These are phyloP conservation scores for Lepidium campestre DNA, from an alignment of 441 rosid species.

Conservation along the genomic window DNA sequence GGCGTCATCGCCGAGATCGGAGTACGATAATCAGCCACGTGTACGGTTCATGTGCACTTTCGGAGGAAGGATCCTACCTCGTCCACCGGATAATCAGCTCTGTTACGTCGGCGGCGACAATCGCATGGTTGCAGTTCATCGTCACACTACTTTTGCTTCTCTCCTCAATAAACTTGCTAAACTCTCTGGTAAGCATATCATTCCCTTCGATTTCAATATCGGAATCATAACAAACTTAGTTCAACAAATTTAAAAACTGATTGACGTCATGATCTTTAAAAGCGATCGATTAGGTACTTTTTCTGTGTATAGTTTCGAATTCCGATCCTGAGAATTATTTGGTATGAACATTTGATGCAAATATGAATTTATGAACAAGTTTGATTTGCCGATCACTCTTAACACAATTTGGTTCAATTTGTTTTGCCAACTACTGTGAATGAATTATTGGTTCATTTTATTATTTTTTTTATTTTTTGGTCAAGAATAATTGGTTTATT, in stretches of 20 bases:
- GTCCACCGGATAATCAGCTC: conserved; percentile 88
- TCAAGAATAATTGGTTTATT: background rate
- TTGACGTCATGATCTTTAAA: background rate
- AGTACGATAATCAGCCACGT: conserved; percentile 58
- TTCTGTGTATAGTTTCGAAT: background rate
- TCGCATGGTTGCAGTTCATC: conserved; percentile 72
- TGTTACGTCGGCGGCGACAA: conserved; percentile 94
- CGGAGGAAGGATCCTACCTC: conserved; percentile 90
- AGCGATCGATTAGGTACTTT: background rate
- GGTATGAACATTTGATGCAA: background rate
- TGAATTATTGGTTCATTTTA: background rate
- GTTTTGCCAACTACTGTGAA: background rate
- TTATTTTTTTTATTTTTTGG: too few species aligned
- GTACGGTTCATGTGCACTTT: conserved; percentile 93
- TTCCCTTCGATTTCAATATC: background rate
- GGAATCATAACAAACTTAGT: background rate
- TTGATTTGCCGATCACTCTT: background rate
- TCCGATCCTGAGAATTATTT: background rate
- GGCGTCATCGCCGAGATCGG: conserved; percentile 64
- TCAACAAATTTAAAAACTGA: background rate
- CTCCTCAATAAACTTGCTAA: conserved; percentile 68
- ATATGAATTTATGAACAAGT: background rate
- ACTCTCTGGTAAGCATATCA: conserved; percentile 48
- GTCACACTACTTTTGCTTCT: conserved; percentile 51
- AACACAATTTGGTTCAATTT: background rate